Evolutionary conservation across 1,139 yeast genomes (phyloP), one percentile per base, ranked within the genome.

Genomic region (Williopsis jadinii): DNA sequence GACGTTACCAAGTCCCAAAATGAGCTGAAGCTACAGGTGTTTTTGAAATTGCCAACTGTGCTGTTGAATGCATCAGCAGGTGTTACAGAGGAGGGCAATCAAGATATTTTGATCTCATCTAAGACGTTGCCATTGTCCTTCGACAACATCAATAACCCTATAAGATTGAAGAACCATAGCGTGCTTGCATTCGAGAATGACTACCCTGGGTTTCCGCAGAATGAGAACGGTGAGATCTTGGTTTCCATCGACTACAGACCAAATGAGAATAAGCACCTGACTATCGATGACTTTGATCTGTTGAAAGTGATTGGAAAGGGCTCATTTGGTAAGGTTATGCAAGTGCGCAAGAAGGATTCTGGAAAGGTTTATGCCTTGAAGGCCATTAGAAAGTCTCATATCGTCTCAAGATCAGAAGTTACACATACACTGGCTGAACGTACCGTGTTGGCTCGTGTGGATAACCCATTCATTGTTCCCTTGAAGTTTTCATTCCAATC

Each of bases 271-370:
- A 77, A 79, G 54, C 84, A 84, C 41, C 70, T 92, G 40, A 71
- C 87, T 2, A 88, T 92, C 52, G 95, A 88, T 42, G 96, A 92
- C 58, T 92, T 92, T 62, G 96, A 90, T 55, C 68, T 94, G 43
- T 72, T 92, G 53, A 92, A 92, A 63, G 98, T 92, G 15, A 87
- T 92, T 44, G 98, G 98, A 36, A 92, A 92, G 61, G 98, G 98
- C 3, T 87, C 97, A 2, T 94, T 92, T 63, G 98, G 98, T 41
- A 92, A 94, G 63, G 98, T 92, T 43, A 92, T 92, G 97, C 98
- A 92, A 64, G 98, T 92, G 36, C 80, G 88, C 45, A 92, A 92
- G 66, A 85, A 85, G 54, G 97, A 92, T 63, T 92, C 98, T 10
- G 84, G 84, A 50, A 95, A 90, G 59, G 82, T 92, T 32, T 92